phyloP scores from a whole-genome alignment of 352 stramenopile species.

The Elongisporangium prolatum region DNA sequence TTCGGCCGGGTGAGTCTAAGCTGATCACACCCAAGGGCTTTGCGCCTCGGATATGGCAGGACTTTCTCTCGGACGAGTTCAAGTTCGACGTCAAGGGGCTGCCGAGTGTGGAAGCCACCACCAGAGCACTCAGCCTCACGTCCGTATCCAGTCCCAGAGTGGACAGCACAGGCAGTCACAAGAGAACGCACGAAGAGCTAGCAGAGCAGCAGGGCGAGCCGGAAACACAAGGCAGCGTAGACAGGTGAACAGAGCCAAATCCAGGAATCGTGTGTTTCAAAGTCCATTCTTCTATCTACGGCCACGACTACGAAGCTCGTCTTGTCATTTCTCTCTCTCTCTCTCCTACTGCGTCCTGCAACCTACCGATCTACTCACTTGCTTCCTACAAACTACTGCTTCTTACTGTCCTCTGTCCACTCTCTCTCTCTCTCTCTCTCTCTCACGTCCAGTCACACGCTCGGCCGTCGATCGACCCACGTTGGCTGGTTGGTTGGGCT shows the following conservation, averaged over 20 bases:
- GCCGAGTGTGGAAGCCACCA: neutral
- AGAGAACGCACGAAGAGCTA: neutral
- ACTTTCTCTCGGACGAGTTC: slow-evolving; percentile 71
- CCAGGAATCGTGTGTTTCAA: neutral
- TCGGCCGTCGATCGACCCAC: no score
- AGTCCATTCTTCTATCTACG: neutral
- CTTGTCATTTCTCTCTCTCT: neutral
- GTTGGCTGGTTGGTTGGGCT: slow-evolving; percentile 5
- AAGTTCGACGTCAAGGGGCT: slow-evolving; percentile 41
- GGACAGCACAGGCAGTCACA: neutral
- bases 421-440: neutral
- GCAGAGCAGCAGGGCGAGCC: neutral
- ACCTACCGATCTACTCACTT: neutral
- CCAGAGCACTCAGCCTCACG: neutral
- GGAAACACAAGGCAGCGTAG: neutral
- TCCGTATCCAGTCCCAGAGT: neutral
- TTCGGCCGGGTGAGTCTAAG: neutral
- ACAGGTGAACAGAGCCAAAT: neutral
- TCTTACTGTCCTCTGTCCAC: neutral
- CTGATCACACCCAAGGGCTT: neutral
- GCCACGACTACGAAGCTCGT: neutral
- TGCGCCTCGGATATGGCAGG: slow-evolving; percentile 61
- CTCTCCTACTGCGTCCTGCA: neutral
- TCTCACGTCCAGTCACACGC: slow-evolving; percentile 2
- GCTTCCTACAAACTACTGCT: neutral